Percentiles rank a stretch among this genome's conserved stretches.
These are phyloP conservation scores for Musa acuminata DNA, from an alignment of 176 grass and related monocot genomes.

Conservation along the genomic window DNA sequence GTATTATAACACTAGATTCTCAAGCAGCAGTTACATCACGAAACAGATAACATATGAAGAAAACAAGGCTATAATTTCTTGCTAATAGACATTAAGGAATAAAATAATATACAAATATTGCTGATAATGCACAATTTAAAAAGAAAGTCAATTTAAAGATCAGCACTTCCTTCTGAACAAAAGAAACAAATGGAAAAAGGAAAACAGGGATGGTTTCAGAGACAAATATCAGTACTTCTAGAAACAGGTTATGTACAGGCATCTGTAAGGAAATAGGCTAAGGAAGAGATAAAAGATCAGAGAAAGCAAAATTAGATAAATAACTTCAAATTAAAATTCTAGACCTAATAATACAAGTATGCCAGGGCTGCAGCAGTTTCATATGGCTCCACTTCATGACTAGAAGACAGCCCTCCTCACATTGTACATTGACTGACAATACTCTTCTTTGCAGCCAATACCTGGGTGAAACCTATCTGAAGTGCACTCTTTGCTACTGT, in stretches of 20 bases:
- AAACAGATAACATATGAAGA: not conserved
- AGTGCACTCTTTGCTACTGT: constrained; percentile 43
- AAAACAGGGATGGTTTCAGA: not conserved
- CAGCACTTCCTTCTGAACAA: not conserved
- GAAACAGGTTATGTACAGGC: constrained; percentile 4
- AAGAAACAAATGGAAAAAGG: not conserved
- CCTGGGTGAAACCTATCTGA: constrained; percentile 47
- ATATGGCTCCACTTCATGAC: not conserved
- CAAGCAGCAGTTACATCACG: not conserved
- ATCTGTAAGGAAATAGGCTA: not conserved
- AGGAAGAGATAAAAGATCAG: not conserved
- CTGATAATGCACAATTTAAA: not conserved
- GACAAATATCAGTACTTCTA: not conserved
- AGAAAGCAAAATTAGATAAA: not conserved
- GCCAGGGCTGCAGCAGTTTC: not conserved
- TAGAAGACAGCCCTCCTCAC: constrained; percentile 4
- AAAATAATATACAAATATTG: not conserved
- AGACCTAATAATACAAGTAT: not conserved
- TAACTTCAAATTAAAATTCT: not conserved
- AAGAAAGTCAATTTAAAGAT: not conserved
- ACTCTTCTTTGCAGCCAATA: constrained; percentile 48
- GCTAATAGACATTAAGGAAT: not conserved
- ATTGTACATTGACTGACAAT: constrained; percentile 28
- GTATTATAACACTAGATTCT: not conserved
- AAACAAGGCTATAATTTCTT: not conserved